Base-by-base conservation (phyloP, 2,329 filamentous ascomycete genomes). In the Chrysoporthe cubensis region DNA sequence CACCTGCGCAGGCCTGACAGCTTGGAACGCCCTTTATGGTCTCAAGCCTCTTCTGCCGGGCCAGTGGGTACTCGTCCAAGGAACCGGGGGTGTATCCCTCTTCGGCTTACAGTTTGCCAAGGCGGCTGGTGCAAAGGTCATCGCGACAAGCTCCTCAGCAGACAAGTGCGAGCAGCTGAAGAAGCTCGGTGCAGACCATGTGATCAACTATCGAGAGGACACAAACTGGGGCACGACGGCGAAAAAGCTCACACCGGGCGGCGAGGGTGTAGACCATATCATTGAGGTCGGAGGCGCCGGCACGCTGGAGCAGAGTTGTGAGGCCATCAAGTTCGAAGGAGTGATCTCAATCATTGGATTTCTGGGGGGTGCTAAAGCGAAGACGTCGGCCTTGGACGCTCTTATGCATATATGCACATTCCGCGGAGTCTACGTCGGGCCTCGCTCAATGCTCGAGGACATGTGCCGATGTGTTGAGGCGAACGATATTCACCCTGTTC, bases 71-170 rank as follows among this genome's bases (percentile, higher is more conserved):
- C 81, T 92, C 44, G 88, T 88, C 1, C 88, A 91, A 77, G 90
- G 90, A n/a, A 91, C 89, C 0, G 90, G 90, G 26, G 90, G 90
- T 67, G 90, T 92, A 8, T 87, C 84, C 70, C 82, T 91, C 69
- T 90, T 90, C 68, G 89, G 84, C 3, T 76, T 91, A n/a, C 89
- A 85, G 76, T 76, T 81, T 61, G 80, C 79, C 50, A 73, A 76
- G 67, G 84, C 85, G 0, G 81, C 81, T 0, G 86, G 85, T 40
- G 87, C 86, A 0, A 81, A 75, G 7, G 85, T 89, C 62, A 86
- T 89, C 65, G 84, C 86, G 0, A 88, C 86, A 0, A 88, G 86
- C 0, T 86, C 83, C 1, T 83, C 82, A 0, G 73, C 76, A 0
- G 76, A 77, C 2, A 89, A 89, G 75, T 82, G 77, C 3, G 79